A percentile compares a stretch with the other conserved stretches of the same genome.
Conservation (phyloP, 257 asterid species). For the Nemophila menziesii region DNA sequence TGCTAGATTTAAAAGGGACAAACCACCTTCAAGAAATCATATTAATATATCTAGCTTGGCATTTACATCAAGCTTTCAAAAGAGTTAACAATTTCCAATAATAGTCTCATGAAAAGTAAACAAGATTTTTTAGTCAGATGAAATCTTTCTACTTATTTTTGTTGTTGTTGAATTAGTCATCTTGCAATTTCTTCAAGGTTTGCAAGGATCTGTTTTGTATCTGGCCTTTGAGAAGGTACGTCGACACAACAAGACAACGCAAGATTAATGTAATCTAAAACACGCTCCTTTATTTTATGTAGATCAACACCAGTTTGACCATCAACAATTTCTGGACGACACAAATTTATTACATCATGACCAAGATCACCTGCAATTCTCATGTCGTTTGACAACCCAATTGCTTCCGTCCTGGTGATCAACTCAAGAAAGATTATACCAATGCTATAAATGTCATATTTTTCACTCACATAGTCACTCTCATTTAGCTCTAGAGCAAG, state of each 20-base stretch:
- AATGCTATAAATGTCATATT: constrained; percentile 63
- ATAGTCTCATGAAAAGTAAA: no score
- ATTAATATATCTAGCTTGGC: no score
- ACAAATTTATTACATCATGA: constrained; percentile 40
- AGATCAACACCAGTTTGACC: no score
- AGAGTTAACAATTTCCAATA: no score
- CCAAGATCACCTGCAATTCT: constrained; percentile 81
- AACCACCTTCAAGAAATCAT: no score
- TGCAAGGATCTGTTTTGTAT: constrained; percentile 38
- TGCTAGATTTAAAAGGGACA: no score
- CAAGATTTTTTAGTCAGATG: no score
- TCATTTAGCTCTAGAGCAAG: constrained; percentile 78
- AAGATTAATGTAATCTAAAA: constrained; percentile 46
- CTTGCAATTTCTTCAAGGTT: constrained; percentile 64
- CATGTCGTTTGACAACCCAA: no score
- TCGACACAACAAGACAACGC: constrained; percentile 87
- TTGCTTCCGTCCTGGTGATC: constrained; percentile 56
- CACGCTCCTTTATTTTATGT: constrained; percentile 31
- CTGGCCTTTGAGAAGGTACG: constrained; percentile 57
- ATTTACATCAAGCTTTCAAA: no score
- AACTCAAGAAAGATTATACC: constrained; percentile 70
- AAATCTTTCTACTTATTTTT: no score
- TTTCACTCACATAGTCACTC: constrained; percentile 53
- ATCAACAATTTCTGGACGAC: constrained; percentile 48
- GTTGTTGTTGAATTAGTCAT: no score